phyloP scores from a whole-genome alignment of 352 stramenopile genomes.

The Phytophthora pinifolia region DNA sequence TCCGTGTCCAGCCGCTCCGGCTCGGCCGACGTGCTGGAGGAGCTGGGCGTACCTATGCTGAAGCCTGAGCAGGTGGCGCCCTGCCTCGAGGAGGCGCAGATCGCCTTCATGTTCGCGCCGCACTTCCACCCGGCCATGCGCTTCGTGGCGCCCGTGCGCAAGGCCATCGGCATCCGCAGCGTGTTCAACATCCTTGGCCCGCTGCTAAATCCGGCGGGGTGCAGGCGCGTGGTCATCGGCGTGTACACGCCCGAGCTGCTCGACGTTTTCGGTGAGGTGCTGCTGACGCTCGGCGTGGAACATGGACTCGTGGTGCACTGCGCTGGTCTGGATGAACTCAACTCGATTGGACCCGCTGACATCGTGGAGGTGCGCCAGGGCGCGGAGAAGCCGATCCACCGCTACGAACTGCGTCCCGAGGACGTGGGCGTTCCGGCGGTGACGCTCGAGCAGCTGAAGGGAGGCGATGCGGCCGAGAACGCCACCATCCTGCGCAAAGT shows the following conservation, averaged over 20 bases:
- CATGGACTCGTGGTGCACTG: slow-evolving; percentile 99
- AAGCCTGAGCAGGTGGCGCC: slow-evolving; percentile 87
- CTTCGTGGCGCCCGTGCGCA: slow-evolving; percentile 94
- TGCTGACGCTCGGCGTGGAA: slow-evolving; percentile 93
- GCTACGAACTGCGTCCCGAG: slow-evolving; percentile 49
- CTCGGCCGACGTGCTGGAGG: slow-evolving; percentile 97
- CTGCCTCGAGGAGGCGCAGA: slow-evolving; percentile 91
- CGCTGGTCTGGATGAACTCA: slow-evolving; percentile 98
- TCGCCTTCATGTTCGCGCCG: slow-evolving; percentile 98
- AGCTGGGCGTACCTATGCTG: slow-evolving; percentile 96
- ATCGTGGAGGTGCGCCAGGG: slow-evolving; percentile 72
- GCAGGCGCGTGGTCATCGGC: slow-evolving; percentile 96
- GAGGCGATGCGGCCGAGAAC: slow-evolving; percentile 95
- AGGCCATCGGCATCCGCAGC: slow-evolving; percentile 95
- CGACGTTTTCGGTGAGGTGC: slow-evolving; percentile 77
- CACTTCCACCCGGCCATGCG: slow-evolving; percentile 97
- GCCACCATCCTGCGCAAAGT: slow-evolving; percentile 90
- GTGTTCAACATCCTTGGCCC: slow-evolving; percentile 99
- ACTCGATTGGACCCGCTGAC: slow-evolving; percentile 91
- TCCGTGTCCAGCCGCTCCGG: slow-evolving; percentile 95
- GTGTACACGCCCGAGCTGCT: slow-evolving; percentile 96
- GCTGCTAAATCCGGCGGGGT: slow-evolving; percentile 96
- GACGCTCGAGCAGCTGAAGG: slow-evolving; percentile 94
- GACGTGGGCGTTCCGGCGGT: slow-evolving; percentile 91
- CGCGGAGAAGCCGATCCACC: slow-evolving; percentile 37